phyloP scores from a whole-genome alignment of 441 rosid species.

The Erodium trifolium region DNA sequence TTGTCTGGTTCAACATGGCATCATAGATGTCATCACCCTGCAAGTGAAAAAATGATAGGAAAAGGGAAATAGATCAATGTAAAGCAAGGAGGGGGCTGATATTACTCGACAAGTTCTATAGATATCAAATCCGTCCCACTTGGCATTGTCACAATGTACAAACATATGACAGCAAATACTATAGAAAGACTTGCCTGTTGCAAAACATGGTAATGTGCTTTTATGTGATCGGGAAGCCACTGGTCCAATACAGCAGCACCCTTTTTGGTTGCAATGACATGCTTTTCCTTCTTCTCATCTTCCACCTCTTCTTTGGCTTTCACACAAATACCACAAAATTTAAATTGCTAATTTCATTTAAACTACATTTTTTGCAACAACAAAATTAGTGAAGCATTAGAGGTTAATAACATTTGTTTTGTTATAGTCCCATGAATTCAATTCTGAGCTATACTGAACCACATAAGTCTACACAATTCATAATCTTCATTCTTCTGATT shows the following conservation, averaged over 20 bases:
- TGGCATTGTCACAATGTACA: neutral
- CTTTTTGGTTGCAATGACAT: conserved; percentile 58
- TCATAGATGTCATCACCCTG: conserved; percentile 68
- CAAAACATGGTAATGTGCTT: conserved; percentile 58
- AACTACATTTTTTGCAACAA: neutral
- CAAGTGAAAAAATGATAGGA: conserved; percentile 14
- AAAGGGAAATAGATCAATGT: neutral
- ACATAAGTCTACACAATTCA: neutral
- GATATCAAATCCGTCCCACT: neutral
- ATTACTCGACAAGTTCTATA: neutral
- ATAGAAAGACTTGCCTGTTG: conserved; percentile 35
- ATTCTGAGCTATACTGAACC: neutral
- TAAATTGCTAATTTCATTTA: neutral
- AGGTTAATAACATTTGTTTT: neutral
- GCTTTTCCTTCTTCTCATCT: conserved; percentile 37
- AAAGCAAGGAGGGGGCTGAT: neutral
- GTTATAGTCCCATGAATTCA: neutral
- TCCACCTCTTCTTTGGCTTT: conserved; percentile 28
- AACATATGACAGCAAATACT: neutral
- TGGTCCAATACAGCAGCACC: conserved; percentile 67
- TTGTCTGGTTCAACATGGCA: conserved; percentile 74
- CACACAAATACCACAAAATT: conserved; percentile 18
- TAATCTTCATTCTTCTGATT: neutral
- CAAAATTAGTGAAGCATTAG: neutral
- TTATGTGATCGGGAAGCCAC: conserved; percentile 59